A percentile compares a stretch with the other conserved stretches of the same genome.
Conservation (phyloP, 495 filamentous ascomycete species). For the Tuber umbilicatum region DNA sequence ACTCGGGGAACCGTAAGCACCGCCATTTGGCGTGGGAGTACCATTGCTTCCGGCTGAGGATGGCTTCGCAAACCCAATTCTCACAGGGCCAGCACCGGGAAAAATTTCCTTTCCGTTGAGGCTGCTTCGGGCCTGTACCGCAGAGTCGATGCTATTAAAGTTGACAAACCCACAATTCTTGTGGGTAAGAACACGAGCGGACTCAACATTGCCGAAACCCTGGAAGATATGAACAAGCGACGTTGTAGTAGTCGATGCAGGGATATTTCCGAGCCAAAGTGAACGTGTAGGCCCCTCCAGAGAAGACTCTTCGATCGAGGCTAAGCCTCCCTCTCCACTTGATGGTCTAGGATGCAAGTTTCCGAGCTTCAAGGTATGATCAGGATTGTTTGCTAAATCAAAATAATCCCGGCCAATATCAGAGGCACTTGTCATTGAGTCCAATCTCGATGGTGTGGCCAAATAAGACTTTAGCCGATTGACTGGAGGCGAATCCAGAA, state of each 20-base stretch:
- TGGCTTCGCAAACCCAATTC: conserved; percentile 96
- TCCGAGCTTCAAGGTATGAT: conserved; percentile 35
- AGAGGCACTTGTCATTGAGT: conserved; percentile 72
- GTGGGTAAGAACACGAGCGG: conserved; percentile 88
- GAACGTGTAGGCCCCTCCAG: conserved; percentile 87
- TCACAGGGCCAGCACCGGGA: conserved; percentile 86
- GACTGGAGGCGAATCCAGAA: conserved; percentile 74
- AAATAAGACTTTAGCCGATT: conserved; percentile 69
- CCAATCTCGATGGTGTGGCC: conserved; percentile 72
- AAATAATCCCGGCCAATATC: conserved; percentile 55
- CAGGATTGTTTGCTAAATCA: conserved; percentile 29
- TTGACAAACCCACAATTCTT: conserved; percentile 99
- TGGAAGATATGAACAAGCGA: conserved; percentile 91
- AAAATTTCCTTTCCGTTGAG: conserved; percentile 98
- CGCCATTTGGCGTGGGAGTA: conserved; percentile 75
- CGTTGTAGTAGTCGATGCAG: conserved; percentile 90
- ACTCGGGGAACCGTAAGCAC: conserved; percentile 82
- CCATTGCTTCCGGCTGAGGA: conserved; percentile 69
- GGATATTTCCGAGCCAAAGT: conserved; percentile 95
- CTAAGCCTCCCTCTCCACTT: conserved; percentile 39
- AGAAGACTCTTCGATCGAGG: conserved; percentile 46
- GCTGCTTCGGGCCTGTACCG: conserved; percentile 73
- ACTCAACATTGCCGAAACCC: conserved; percentile 81
- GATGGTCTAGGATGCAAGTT: conserved; percentile 32
- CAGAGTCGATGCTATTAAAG: conserved; percentile 82